Conservation (phyloP, 2,329 filamentous ascomycete genomes). For the Dothistroma septosporum region DNA sequence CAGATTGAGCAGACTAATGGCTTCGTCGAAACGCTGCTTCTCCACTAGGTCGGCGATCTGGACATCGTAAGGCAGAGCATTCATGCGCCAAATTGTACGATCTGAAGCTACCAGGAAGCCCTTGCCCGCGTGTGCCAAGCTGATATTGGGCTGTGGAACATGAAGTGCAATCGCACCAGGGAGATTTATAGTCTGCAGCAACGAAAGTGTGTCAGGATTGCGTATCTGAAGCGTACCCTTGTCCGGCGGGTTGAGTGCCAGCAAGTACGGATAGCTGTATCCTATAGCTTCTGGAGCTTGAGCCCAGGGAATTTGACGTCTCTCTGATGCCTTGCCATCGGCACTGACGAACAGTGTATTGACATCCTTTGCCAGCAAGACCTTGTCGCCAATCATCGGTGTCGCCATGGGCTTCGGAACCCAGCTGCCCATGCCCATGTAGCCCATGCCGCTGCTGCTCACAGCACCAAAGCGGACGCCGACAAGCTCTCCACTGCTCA, state of each 20-base stretch:
- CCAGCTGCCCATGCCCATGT: slow-evolving; percentile 90
- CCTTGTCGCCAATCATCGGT: slow-evolving; percentile 73
- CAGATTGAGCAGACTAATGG: slow-evolving; percentile 81
- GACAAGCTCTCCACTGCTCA: slow-evolving; percentile 58
- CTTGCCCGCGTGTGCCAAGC: slow-evolving; percentile 92
- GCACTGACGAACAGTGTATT: slow-evolving; percentile 89
- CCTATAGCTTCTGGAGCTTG: slow-evolving; percentile 84
- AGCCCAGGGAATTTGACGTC: slow-evolving; percentile 88
- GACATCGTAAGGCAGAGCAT: slow-evolving; percentile 81
- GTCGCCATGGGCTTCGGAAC: slow-evolving; percentile 86
- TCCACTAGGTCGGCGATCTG: slow-evolving; percentile 80
- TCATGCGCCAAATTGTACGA: slow-evolving; percentile 92
- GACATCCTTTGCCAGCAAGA: slow-evolving; percentile 94
- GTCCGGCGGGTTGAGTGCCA: slow-evolving; percentile 76
- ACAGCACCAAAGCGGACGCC: slow-evolving; percentile 71
- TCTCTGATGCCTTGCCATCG: slow-evolving; percentile 74
- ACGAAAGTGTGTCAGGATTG: slow-evolving; percentile 85
- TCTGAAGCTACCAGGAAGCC: slow-evolving; percentile 93
- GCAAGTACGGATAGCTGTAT: slow-evolving; percentile 93
- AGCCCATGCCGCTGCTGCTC: slow-evolving; percentile 84
- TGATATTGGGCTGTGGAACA: slow-evolving; percentile 87
- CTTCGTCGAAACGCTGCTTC: slow-evolving; percentile 75
- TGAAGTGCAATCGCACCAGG: slow-evolving; percentile 80
- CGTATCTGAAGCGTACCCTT: slow-evolving; percentile 86
- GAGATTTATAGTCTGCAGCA: slow-evolving; percentile 79